These are phyloP conservation scores for Malassezia japonica DNA, from an alignment of 1,284 basidiomycete genomes.

Conservation along the genomic window DNA sequence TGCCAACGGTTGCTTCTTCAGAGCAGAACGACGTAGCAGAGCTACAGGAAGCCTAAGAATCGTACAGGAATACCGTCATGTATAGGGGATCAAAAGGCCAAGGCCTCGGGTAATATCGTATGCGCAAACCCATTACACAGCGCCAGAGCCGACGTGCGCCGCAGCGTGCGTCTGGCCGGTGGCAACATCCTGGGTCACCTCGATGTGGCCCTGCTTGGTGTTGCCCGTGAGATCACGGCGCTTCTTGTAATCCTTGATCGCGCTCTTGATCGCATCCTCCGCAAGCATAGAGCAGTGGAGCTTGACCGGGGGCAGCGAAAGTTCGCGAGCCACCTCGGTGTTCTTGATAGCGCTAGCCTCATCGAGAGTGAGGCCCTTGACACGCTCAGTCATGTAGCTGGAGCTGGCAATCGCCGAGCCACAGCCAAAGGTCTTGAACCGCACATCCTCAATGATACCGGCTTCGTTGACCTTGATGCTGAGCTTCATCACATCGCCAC, in stretches of 20 bases:
- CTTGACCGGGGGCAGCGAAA: constrained; percentile 81
- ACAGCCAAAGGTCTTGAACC: constrained; percentile 66
- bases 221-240: constrained; percentile 37
- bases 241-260: constrained; percentile 44
- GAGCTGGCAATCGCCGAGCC: constrained; percentile 88
- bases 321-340: constrained; percentile 95
- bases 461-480: constrained; percentile 94
- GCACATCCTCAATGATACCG: constrained; percentile 89
- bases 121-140: constrained; percentile 30
- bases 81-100: neutral
- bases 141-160: constrained; percentile 54
- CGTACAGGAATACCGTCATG: neutral
- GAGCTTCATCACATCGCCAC: constrained; percentile 94
- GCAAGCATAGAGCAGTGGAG: constrained; percentile 70
- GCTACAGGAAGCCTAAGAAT: neutral
- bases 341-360: constrained; percentile 95
- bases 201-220: constrained; percentile 57
- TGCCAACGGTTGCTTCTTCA: too few relatives aligned
- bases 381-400: constrained; percentile 68
- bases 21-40: too few relatives aligned
- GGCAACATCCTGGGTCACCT: constrained; percentile 62
- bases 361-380: constrained; percentile 85
- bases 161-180: constrained; percentile 62
- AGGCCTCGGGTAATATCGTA: neutral
- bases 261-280: constrained; percentile 79